A percentile compares a stretch with the other conserved stretches of the same genome.
Evolutionary conservation across 106 monocot species (phyloP).

Genomic region (Dendrobium officinale): DNA sequence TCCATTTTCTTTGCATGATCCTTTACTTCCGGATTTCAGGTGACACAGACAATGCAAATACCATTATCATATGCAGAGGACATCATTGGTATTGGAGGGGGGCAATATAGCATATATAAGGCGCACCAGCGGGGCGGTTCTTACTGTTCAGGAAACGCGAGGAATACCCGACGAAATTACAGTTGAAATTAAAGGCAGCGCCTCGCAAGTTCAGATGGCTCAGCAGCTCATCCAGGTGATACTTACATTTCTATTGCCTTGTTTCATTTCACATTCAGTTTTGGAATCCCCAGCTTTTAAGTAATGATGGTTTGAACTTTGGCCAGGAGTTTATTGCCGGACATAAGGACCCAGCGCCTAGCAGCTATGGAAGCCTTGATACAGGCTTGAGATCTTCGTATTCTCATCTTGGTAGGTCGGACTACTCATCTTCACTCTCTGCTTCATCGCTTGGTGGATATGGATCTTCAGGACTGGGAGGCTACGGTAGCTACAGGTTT

Average conservation of each 20-base stretch:
- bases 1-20: not conserved
- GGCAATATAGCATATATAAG: conserved; percentile 50
- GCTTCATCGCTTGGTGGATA: conserved; percentile 29
- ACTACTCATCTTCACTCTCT: conserved; percentile 16
- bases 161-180: conserved; percentile 42
- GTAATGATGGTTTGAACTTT: not conserved
- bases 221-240: conserved; percentile 54
- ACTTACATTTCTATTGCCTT: not conserved
- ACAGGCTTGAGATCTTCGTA: conserved; percentile 30
- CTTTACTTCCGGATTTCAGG: conserved; percentile 15
- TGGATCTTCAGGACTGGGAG: conserved; percentile 29
- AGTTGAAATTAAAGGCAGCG: conserved; percentile 60
- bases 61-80: conserved; percentile 58
- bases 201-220: conserved; percentile 46
- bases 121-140: conserved; percentile 43
- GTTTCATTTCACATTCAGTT: no score
- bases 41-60: conserved; percentile 65
- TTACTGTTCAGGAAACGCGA: conserved; percentile 48
- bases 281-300: not conserved
- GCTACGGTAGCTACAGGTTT: conserved; percentile 25
- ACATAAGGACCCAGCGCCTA: conserved; percentile 31
- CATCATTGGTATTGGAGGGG: conserved; percentile 52
- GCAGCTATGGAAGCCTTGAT: conserved; percentile 35
- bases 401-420: conserved; percentile 25
- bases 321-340: conserved; percentile 40